Conservation (phyloP, 139 green algal species). For the Limnomonas spitsbergensis region DNA sequence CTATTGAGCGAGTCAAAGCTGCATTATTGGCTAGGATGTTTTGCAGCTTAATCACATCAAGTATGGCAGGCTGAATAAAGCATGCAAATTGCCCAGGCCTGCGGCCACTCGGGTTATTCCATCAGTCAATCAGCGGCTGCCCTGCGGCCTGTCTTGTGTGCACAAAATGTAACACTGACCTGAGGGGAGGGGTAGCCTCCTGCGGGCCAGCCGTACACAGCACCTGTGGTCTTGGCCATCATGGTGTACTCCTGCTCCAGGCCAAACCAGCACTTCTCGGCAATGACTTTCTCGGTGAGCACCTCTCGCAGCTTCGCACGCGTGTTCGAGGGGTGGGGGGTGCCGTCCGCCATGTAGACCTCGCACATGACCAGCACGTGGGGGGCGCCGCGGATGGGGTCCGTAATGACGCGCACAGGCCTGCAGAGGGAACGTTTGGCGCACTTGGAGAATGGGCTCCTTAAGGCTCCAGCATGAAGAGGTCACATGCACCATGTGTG, state of each 20-base stretch:
- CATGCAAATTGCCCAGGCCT: too few species aligned
- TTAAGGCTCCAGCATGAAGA: too few species aligned
- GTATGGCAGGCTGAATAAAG: too few species aligned
- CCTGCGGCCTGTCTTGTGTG: too few species aligned
- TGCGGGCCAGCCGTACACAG: constrained; percentile 75
- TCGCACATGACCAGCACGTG: constrained; percentile 91
- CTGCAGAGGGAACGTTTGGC: constrained; percentile 28
- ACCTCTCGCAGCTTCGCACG: constrained; percentile 49
- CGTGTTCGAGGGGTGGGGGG: constrained; percentile 82
- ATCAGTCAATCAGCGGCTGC: too few species aligned
- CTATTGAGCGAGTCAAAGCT: too few species aligned
- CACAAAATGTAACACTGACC: too few species aligned
- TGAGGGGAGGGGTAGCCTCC: constrained; percentile 81
- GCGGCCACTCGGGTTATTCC: too few species aligned
- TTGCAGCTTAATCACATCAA: too few species aligned
- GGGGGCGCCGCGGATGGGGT: constrained; percentile 87
- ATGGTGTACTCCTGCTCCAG: constrained; percentile 94
- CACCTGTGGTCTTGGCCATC: constrained; percentile 53
- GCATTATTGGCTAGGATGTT: too few species aligned
- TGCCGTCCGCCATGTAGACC: constrained; percentile 68
- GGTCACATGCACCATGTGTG: too few species aligned
- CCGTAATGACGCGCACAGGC: constrained; percentile 71
- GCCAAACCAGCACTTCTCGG: constrained; percentile 65
- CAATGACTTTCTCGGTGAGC: constrained; percentile 7
- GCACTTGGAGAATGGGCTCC: too few species aligned